Percentiles rank a stretch among this genome's conserved stretches.
Evolutionary conservation across 2,329 filamentous ascomycete genomes (phyloP).

Genomic region (Penicillium brasilianum): DNA sequence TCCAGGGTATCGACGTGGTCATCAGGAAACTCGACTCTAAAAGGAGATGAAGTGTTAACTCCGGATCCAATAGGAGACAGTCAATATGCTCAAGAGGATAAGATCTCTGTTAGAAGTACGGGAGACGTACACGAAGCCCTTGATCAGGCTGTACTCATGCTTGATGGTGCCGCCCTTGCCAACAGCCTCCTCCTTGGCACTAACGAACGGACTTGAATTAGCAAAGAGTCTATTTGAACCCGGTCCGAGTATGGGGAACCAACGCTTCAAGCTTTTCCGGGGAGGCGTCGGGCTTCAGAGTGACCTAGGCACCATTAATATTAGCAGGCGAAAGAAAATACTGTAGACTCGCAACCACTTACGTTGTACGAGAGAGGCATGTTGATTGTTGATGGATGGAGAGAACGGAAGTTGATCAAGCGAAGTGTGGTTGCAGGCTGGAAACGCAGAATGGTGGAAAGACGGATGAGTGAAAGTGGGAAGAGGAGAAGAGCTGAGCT

Average conservation of each 20-base stretch:
- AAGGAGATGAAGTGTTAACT: conserved; percentile 13
- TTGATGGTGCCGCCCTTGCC: conserved; percentile 82
- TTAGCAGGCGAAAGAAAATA: conserved; percentile 8
- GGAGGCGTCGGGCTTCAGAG: conserved; percentile 73
- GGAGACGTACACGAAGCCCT: conserved; percentile 82
- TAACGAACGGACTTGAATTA: conserved; percentile 42
- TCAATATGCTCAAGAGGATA: background rate
- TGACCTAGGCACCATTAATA: conserved; percentile 64
- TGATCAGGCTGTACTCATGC: conserved; percentile 85
- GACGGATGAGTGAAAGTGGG: background rate
- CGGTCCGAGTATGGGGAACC: conserved; percentile 30
- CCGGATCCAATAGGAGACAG: background rate
- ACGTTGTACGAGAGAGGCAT: conserved; percentile 49
- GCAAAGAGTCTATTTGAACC: background rate
- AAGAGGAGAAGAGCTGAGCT: conserved; percentile 1
- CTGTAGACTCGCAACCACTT: conserved; percentile 15
- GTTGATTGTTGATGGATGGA: conserved; percentile 17
- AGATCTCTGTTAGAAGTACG: background rate
- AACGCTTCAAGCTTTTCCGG: conserved; percentile 71
- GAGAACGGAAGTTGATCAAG: background rate
- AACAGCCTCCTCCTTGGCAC: conserved; percentile 75
- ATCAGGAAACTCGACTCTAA: conserved; percentile 73
- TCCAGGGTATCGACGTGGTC: conserved; percentile 70
- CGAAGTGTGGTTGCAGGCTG: background rate
- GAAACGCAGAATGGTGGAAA: background rate